Evolutionary conservation across 306 rosid genomes (phyloP).

Genomic region (Mimosa pudica): DNA sequence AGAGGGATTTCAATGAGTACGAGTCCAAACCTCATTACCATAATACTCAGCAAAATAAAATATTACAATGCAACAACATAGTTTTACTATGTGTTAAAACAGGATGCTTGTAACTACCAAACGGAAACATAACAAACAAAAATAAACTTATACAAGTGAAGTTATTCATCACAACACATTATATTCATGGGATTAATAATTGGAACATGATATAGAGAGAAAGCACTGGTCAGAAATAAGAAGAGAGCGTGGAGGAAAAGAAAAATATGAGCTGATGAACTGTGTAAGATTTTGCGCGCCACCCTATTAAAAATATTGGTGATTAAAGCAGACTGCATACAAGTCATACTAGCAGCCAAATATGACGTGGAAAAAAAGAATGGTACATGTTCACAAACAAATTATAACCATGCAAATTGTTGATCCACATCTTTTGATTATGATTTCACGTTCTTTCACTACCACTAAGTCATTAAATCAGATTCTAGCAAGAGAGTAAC

Average conservation of each 20-base stretch:
- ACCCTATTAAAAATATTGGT: conserved; percentile 24
- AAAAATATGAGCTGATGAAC: conserved; percentile 13
- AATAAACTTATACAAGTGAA: conserved; percentile 1
- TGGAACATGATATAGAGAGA: background rate
- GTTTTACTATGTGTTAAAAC: conserved; percentile 17
- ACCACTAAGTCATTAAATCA: conserved; percentile 23
- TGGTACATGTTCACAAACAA: conserved; percentile 49
- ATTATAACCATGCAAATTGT: conserved; percentile 40
- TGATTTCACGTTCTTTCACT: conserved; percentile 4
- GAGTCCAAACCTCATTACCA: conserved; percentile 25
- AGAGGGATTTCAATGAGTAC: conserved; percentile 16
- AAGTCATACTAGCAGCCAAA: conserved; percentile 46
- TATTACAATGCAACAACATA: conserved; percentile 4
- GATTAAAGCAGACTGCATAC: conserved; percentile 34
- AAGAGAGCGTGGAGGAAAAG: background rate
- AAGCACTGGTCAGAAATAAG: background rate
- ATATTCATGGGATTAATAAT: background rate
- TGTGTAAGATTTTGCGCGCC: background rate
- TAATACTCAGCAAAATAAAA: conserved; percentile 17
- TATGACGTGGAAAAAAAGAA: conserved; percentile 14
- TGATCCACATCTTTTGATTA: conserved; percentile 40
- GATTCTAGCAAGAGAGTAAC: conserved; percentile 33
- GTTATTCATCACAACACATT: background rate
- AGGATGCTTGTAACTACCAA: conserved; percentile 16
- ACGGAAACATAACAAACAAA: background rate